phyloP scores from a whole-genome alignment of 257 asterid genomes.

The Echium plantagineum region DNA sequence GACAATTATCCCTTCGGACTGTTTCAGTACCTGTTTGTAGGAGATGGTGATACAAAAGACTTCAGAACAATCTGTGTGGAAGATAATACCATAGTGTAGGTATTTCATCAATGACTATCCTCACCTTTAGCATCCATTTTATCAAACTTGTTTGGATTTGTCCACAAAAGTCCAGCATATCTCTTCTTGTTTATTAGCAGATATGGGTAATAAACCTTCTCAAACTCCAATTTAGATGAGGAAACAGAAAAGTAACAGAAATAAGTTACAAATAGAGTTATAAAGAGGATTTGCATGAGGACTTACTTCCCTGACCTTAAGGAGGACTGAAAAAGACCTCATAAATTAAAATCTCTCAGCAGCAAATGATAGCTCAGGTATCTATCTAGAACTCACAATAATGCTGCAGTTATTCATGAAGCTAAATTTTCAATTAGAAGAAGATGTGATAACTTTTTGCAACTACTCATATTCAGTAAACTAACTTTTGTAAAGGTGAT shows the following conservation, averaged over 20 bases:
- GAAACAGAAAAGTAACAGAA: conserved; percentile 12
- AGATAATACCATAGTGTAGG: not conserved
- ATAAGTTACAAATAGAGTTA: too few species aligned
- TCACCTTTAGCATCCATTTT: conserved; percentile 98
- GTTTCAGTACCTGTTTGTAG: conserved; percentile 75
- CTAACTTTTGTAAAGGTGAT: conserved; percentile 79
- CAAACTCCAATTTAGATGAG: conserved; percentile 93
- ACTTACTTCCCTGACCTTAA: too few species aligned
- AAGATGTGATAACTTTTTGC: too few species aligned
- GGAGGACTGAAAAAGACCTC: too few species aligned
- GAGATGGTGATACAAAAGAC: too few species aligned
- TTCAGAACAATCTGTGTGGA: conserved; percentile 3
- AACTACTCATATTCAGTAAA: not conserved
- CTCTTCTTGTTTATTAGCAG: conserved; percentile 95
- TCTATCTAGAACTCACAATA: too few species aligned
- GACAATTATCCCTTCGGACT: conserved; percentile 91
- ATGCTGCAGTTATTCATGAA: too few species aligned
- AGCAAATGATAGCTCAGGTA: too few species aligned
- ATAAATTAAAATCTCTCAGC: too few species aligned
- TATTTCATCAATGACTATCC: conserved; percentile 1
- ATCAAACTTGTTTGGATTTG: conserved; percentile 85
- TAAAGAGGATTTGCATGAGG: too few species aligned
- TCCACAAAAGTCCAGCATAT: conserved; percentile 98
- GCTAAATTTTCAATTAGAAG: too few species aligned
- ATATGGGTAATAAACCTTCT: conserved; percentile 92